Percentiles rank a stretch among this genome's conserved stretches.
phyloP scores from a whole-genome alignment of 192 early-diverging fungal species.

The Umbelopsis ramanniana region DNA sequence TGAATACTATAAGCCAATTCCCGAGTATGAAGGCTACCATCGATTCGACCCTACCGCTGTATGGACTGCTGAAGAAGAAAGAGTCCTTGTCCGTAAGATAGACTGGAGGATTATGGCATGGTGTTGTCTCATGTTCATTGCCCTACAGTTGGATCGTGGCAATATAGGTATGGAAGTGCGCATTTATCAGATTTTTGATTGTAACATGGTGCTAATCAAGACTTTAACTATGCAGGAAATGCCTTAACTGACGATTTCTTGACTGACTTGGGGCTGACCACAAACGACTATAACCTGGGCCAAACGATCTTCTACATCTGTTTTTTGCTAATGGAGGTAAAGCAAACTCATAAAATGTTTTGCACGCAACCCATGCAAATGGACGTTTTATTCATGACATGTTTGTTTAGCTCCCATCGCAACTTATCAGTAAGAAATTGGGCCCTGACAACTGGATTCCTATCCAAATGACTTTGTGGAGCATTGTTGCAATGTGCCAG shows the following conservation, averaged over 20 bases:
- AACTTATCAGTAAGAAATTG: conserved; percentile 47
- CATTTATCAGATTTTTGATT: background rate
- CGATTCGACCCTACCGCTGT: conserved; percentile 34
- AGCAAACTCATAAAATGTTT: background rate
- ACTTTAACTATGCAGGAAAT: conserved; percentile 34
- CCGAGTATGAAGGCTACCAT: conserved; percentile 9
- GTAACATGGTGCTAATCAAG: background rate
- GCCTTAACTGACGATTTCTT: conserved; percentile 52
- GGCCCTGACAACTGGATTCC: conserved; percentile 58
- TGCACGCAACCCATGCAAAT: too few species aligned
- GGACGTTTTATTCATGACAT: background rate
- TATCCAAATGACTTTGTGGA: conserved; percentile 54
- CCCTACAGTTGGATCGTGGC: conserved; percentile 55
- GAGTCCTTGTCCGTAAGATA: conserved; percentile 51
- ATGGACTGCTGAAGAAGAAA: conserved; percentile 52
- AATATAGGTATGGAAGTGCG: conserved; percentile 32
- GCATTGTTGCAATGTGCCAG: conserved; percentile 48
- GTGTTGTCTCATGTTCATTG: conserved; percentile 57
- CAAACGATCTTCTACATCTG: conserved; percentile 48
- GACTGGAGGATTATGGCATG: conserved; percentile 49
- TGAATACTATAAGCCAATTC: conserved; percentile 4
- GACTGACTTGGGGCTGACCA: conserved; percentile 40
- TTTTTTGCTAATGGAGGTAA: conserved; percentile 31
- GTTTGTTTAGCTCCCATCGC: conserved; percentile 50
- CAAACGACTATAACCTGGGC: conserved; percentile 51